These are phyloP conservation scores for Podila minutissima DNA, from an alignment of 192 early-diverging fungal species.

Conservation along the genomic window DNA sequence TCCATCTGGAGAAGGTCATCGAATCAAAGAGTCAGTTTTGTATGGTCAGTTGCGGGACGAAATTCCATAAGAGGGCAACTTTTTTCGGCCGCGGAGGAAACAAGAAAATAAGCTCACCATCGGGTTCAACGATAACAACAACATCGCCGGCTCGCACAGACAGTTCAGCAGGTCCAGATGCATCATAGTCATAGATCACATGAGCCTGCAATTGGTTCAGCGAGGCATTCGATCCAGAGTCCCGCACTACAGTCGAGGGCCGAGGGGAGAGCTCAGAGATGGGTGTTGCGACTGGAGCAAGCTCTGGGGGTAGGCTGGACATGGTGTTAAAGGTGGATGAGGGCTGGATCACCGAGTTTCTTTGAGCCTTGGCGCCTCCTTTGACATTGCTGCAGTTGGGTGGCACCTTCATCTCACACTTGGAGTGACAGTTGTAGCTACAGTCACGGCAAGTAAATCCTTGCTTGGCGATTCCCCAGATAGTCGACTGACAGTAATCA, in stretches of 20 bases:
- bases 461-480: slow-evolving; percentile 83
- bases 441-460: slow-evolving; percentile 75
- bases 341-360: slow-evolving; percentile 18
- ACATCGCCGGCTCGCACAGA: slow-evolving; percentile 64
- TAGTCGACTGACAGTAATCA: slow-evolving; percentile 75
- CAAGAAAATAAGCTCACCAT: slow-evolving; percentile 49
- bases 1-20: slow-evolving; percentile 16
- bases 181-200: slow-evolving; percentile 72
- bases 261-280: slow-evolving; percentile 30
- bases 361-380: slow-evolving; percentile 58
- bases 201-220: slow-evolving; percentile 35
- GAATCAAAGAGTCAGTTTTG: not conserved
- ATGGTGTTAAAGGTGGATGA: slow-evolving; percentile 35
- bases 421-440: slow-evolving; percentile 79
- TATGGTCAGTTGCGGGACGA: too few species aligned
- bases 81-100: not conserved
- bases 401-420: slow-evolving; percentile 83
- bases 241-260: slow-evolving; percentile 1
- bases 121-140: slow-evolving; percentile 63
- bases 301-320: slow-evolving; percentile 31
- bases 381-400: slow-evolving; percentile 70
- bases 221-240: slow-evolving; percentile 13
- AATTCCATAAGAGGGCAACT: too few species aligned
- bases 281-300: slow-evolving; percentile 29
- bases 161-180: slow-evolving; percentile 63